Conservation (phyloP, 202 grass and related monocot genomes). For the Setaria italica region DNA sequence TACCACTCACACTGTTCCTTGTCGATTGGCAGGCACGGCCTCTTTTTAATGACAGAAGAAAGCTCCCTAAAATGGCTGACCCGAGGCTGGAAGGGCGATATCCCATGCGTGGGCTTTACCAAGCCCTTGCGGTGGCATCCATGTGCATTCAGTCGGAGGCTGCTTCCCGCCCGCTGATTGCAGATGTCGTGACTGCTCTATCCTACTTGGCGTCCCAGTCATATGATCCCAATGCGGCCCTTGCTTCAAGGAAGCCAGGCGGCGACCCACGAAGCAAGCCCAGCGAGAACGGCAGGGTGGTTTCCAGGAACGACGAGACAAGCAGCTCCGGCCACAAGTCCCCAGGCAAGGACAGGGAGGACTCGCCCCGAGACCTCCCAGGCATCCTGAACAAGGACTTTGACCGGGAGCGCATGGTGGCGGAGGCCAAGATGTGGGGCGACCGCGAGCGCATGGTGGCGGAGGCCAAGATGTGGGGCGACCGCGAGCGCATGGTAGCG, state of each 20-base stretch:
- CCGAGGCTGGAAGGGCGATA: constrained; percentile 79
- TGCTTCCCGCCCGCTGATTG: constrained; percentile 83
- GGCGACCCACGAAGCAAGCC: constrained; percentile 47
- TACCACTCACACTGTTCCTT: constrained; percentile 14
- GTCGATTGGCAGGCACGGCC: constrained; percentile 63
- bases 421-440: constrained; percentile 84
- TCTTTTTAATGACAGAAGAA: constrained; percentile 92
- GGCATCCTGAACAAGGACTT: constrained; percentile 69
- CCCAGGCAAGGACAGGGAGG: constrained; percentile 61
- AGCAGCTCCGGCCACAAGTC: constrained; percentile 46
- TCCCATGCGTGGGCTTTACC: constrained; percentile 94
- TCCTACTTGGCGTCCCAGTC: constrained; percentile 88
- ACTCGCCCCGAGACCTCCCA: constrained; percentile 53
- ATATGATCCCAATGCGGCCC: constrained; percentile 54
- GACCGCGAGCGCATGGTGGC: constrained; percentile 80
- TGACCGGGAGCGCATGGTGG: constrained; percentile 73
- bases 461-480: constrained; percentile 88
- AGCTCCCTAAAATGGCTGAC: constrained; percentile 89
- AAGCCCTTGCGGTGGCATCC: constrained; percentile 90
- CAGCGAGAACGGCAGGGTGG: constrained; percentile 50
- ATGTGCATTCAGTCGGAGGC: constrained; percentile 98
- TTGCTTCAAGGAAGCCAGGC: constrained; percentile 49
- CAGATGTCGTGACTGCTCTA: constrained; percentile 92
- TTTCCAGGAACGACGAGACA: constrained; percentile 38
- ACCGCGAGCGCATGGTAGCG: constrained; percentile 60